Percentiles rank a stretch among this genome's conserved stretches.
phyloP scores from a whole-genome alignment of 495 filamentous ascomycete genomes.

The Xylona heveae region DNA sequence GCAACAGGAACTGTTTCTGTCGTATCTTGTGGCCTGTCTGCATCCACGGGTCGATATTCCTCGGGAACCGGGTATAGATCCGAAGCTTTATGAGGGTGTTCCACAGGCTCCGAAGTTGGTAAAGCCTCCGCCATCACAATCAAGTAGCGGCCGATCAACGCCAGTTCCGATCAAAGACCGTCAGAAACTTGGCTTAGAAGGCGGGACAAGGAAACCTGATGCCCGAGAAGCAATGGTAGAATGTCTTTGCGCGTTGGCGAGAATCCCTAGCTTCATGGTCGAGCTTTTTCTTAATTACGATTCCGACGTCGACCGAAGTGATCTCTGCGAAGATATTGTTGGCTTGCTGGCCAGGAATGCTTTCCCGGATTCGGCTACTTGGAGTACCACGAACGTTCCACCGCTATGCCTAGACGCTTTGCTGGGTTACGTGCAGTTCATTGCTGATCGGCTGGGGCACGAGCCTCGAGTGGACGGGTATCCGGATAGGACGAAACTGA shows the following conservation, averaged over 20 bases:
- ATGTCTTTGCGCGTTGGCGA: conserved; percentile 70
- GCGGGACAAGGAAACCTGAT: conserved; percentile 76
- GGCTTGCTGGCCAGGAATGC: conserved; percentile 83
- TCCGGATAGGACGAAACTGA: conserved; percentile 39
- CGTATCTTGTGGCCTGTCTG: conserved; percentile 82
- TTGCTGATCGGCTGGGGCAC: conserved; percentile 69
- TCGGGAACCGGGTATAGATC: conserved; percentile 72
- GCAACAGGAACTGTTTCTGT: conserved; percentile 91
- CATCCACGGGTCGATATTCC: conserved; percentile 88
- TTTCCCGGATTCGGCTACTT: conserved; percentile 92
- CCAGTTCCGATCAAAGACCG: conserved; percentile 87
- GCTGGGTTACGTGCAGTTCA: conserved; percentile 73
- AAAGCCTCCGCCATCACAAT: conserved; percentile 59
- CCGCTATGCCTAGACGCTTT: conserved; percentile 86
- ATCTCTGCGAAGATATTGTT: conserved; percentile 89
- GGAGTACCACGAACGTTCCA: conserved; percentile 97
- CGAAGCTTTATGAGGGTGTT: conserved; percentile 79
- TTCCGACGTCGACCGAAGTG: conserved; percentile 78
- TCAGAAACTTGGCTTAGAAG: conserved; percentile 84
- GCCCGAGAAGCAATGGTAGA: conserved; percentile 97
- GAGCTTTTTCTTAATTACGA: conserved; percentile 98
- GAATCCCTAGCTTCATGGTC: conserved; percentile 84
- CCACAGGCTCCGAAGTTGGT: conserved; percentile 74
- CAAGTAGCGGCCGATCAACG: conserved; percentile 65
- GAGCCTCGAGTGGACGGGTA: conserved; percentile 39